Evolutionary conservation across 345 rosid species (phyloP).

Genomic region (Psidium guajava): DNA sequence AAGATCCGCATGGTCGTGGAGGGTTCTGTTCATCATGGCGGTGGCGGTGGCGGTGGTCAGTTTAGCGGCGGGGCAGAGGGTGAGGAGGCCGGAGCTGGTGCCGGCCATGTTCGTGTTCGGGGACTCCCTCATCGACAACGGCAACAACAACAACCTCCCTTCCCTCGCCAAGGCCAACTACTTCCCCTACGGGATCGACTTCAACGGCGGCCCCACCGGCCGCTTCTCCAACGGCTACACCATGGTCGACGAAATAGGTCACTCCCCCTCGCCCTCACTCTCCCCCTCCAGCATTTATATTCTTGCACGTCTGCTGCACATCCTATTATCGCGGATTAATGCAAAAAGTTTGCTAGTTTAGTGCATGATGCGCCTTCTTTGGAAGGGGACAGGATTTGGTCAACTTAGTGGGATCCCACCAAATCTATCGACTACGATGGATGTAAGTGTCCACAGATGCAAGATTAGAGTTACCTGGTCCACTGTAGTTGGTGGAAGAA

Average conservation of each 20-base stretch:
- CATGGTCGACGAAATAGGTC: conserved; percentile 90
- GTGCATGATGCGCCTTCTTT: not conserved
- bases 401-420: not conserved
- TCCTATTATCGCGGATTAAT: not conserved
- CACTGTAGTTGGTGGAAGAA: not conserved
- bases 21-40: not conserved
- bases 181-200: conserved; percentile 91
- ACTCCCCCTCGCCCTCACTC: not conserved
- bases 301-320: not conserved
- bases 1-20: not conserved
- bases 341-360: not conserved
- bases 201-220: conserved; percentile 88
- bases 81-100: conserved; percentile 32
- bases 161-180: conserved; percentile 92
- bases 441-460: not conserved
- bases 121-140: conserved; percentile 89
- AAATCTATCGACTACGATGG: not conserved
- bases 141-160: conserved; percentile 78
- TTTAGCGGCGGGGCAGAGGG: conserved; percentile 7
- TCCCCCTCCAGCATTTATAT: not conserved
- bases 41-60: conserved; percentile 7
- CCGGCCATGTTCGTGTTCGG: conserved; percentile 94
- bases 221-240: conserved; percentile 97
- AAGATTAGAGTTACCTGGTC: not conserved
- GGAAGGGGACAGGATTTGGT: not conserved